Base-by-base conservation (phyloP, 257 asterid genomes). In the Primulina eburnea region DNA sequence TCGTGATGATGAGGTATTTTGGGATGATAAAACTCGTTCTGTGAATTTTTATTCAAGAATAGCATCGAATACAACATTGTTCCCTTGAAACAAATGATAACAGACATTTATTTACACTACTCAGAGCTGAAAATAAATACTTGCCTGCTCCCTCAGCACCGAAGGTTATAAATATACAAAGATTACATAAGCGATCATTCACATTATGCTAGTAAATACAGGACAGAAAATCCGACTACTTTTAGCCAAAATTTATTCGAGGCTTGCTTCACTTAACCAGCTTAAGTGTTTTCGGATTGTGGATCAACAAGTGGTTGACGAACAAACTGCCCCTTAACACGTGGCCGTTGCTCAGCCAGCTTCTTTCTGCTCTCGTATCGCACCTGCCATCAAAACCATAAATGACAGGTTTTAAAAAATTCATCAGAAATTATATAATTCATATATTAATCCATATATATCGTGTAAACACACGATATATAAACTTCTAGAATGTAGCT, bases 271-370 rank as follows among this genome's bases (percentile, higher is more conserved):
- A 21, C 65, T 33, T 77, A 75, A 69, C 85, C 67, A 70, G 77
- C 76, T 32, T 77, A 72, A 63, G 80, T 71, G 75, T 81, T 81
- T 47, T 74, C 85, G 0, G 85, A 67, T 61, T 82, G 85, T 64
- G 82, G 61, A 40, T 89, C 89, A 20, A 62, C 65, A 8, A 79
- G 79, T 60, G 67, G 65, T 65, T 87, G 97, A 29, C 99, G 95
- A 75, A 94, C 97, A 77, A 94, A 94, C 77, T 94, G 99, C 17
- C 99, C 99, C 65, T 91, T 94, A 18, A 94, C 89, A 10, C 99
- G 87, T 5, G 99, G 99, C 2, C 99, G 95, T 80, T 89, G 92
- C 87, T 91, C 97, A 6, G 99, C 99, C 65, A 94, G 92, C 77
- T 91, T 94, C 72, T 94, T 86, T 71, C 99, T 79, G 80, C 97